These are phyloP conservation scores for Crepidotus variabilis DNA, from an alignment of 768 basidiomycete genomes.

Conservation along the genomic window DNA sequence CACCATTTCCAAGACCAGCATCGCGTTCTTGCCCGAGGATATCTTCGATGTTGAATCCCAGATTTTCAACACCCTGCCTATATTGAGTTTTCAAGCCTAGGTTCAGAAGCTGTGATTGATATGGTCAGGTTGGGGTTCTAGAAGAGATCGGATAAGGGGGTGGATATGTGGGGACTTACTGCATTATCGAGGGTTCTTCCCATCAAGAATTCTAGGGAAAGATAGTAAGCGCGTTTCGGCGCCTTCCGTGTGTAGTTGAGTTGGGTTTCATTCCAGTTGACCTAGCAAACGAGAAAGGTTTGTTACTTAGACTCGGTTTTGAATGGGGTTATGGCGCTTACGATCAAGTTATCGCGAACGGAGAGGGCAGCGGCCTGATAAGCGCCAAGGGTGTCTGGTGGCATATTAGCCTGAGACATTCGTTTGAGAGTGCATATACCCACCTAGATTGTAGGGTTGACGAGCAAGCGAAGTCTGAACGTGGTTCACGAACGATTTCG, in stretches of 20 bases:
- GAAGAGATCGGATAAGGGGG: constrained; percentile 30
- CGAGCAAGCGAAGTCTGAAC: constrained; percentile 89
- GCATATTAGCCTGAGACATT: not conserved
- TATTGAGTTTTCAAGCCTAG: constrained; percentile 81
- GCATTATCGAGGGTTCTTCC: constrained; percentile 73
- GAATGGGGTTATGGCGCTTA: constrained; percentile 26
- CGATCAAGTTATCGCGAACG: constrained; percentile 84
- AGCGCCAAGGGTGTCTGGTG: constrained; percentile 69
- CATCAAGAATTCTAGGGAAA: constrained; percentile 93
- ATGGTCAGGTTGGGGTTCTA: constrained; percentile 34
- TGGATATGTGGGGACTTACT: constrained; percentile 35
- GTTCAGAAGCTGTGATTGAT: constrained; percentile 68
- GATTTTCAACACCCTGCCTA: constrained; percentile 57
- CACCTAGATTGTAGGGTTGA: constrained; percentile 84
- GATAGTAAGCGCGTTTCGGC: constrained; percentile 91
- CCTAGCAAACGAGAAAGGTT: constrained; percentile 28
- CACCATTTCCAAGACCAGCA: constrained; percentile 93
- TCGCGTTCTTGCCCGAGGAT: constrained; percentile 87
- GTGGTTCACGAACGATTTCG: constrained; percentile 75
- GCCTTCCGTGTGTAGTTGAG: constrained; percentile 73
- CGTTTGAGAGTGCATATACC: constrained; percentile 5
- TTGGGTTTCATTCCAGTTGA: constrained; percentile 87
- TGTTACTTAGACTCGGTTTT: constrained; percentile 1
- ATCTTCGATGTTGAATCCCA: constrained; percentile 91
- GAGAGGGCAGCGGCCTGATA: constrained; percentile 91